Evolutionary conservation across 768 basidiomycete genomes (phyloP).

Genomic region (Rhodosporidiobolus sp.): DNA sequence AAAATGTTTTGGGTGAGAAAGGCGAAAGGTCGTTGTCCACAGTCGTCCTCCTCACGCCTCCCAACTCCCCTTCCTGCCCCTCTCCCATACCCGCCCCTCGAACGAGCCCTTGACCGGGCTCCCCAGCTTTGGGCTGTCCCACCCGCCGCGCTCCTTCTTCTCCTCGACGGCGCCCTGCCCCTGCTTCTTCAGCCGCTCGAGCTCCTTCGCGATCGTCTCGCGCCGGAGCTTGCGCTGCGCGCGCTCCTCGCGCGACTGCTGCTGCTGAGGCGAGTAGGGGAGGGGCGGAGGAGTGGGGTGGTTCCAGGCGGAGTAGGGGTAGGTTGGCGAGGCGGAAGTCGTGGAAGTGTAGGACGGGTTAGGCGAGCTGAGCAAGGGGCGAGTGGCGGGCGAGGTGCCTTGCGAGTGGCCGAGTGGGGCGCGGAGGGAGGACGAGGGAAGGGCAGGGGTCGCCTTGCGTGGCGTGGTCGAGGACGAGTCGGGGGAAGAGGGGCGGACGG

Average conservation of each 20-base stretch:
- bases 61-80: background rate
- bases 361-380: background rate
- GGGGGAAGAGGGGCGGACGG: background rate
- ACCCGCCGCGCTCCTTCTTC: conserved; percentile 7
- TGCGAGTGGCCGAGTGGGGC: background rate
- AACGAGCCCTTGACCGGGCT: conserved; percentile 14
- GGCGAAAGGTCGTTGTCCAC: background rate
- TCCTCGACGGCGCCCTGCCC: conserved; percentile 19
- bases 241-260: background rate
- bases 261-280: conserved; percentile 33
- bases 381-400: background rate
- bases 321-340: background rate
- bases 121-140: conserved; percentile 7
- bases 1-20: background rate
- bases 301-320: background rate
- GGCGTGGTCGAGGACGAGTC: background rate
- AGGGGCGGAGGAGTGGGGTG: conserved; percentile 22
- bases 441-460: background rate
- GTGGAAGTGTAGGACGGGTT: background rate
- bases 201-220: conserved; percentile 40
- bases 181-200: conserved; percentile 25
- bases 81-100: background rate
- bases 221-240: conserved; percentile 29
- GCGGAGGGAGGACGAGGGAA: background rate
- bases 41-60: background rate